Evolutionary conservation across 345 rosid species (phyloP).

Genomic region (Syzygium aqueum): DNA sequence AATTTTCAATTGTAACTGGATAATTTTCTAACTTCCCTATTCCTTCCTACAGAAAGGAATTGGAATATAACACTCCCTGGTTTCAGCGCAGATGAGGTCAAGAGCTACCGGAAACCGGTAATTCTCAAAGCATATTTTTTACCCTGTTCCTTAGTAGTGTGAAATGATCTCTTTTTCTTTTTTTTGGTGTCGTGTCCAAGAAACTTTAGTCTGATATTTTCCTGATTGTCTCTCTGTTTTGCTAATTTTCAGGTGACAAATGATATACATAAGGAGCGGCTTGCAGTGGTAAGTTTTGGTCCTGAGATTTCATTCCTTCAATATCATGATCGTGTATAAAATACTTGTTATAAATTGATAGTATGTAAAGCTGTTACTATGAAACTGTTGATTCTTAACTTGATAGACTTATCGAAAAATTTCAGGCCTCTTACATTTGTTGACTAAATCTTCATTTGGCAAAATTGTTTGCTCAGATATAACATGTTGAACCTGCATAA

Average conservation of each 20-base stretch:
- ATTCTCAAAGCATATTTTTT: conserved; percentile 5
- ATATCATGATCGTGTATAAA: background rate
- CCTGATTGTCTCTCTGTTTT: background rate
- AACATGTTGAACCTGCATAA: background rate
- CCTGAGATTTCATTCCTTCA: background rate
- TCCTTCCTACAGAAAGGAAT: conserved; percentile 58
- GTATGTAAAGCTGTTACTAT: background rate
- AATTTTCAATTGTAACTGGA: background rate
- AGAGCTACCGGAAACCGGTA: conserved; percentile 78
- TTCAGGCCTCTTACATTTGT: background rate
- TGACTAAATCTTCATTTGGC: background rate
- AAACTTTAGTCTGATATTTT: conserved; percentile 1
- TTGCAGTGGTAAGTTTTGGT: conserved; percentile 54
- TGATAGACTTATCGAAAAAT: background rate
- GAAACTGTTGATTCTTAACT: background rate
- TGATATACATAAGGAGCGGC: conserved; percentile 89
- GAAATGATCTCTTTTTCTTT: background rate
- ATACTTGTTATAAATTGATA: background rate
- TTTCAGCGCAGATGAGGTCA: conserved; percentile 79
- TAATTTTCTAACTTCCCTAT: conserved; percentile 2
- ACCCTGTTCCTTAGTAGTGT: background rate
- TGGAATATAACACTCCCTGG: conserved; percentile 95
- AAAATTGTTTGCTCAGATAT: background rate
- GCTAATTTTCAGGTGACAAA: conserved; percentile 44
- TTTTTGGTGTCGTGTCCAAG: background rate